Percentiles rank a stretch among this genome's conserved stretches.
Conservation (phyloP, 345 rosid genomes). For the Eutrema heterophyllum region DNA sequence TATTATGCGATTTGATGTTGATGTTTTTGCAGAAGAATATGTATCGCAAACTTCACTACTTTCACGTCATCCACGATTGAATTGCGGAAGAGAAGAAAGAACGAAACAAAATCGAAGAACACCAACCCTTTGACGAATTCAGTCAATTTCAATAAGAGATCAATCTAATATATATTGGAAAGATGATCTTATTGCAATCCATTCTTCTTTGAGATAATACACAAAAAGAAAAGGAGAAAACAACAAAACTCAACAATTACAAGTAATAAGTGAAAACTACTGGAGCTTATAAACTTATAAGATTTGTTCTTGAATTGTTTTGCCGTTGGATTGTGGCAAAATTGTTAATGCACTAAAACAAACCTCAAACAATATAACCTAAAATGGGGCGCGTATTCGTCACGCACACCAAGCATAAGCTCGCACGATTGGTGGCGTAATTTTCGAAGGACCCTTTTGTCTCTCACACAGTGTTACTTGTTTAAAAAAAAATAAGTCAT, state of each 20-base stretch:
- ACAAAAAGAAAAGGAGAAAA: background rate
- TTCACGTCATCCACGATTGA: background rate
- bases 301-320: background rate
- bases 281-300: background rate
- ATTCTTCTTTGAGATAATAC: background rate
- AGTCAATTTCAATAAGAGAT: background rate
- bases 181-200: background rate
- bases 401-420: background rate
- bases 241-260: background rate
- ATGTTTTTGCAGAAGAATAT: background rate
- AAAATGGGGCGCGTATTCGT: background rate
- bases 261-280: background rate
- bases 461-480: background rate
- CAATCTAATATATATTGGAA: background rate
- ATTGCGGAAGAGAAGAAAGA: background rate
- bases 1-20: background rate
- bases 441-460: background rate
- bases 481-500: background rate
- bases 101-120: background rate
- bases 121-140: background rate
- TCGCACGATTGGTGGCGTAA: slow-evolving; percentile 25
- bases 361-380: background rate
- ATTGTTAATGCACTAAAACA: no score
- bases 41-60: background rate
- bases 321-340: background rate